Percentiles rank a stretch among this genome's conserved stretches.
Conservation (phyloP, 108 stramenopile genomes). For the Conticribra weissflogii region DNA sequence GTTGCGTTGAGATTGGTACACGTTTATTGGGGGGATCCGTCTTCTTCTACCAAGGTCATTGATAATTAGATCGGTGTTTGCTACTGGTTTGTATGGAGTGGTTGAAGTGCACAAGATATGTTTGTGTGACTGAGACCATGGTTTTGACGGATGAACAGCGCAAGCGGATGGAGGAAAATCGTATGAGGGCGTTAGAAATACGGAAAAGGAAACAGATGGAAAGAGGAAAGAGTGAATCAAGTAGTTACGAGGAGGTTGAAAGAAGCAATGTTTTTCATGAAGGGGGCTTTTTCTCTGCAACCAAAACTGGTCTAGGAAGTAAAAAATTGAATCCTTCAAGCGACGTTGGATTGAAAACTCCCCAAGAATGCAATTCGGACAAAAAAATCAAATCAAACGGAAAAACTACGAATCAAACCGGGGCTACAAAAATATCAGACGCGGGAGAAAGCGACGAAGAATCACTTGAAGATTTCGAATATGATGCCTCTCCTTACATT, state of each 20-base stretch:
- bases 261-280: background rate
- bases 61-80: slow-evolving; percentile 24
- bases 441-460: slow-evolving; percentile 34
- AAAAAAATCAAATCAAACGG: slow-evolving; percentile 3
- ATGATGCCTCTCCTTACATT: slow-evolving; percentile 65
- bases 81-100: background rate
- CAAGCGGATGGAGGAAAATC: slow-evolving; percentile 75
- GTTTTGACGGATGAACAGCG: slow-evolving; percentile 74
- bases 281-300: slow-evolving; percentile 27
- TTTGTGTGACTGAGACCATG: slow-evolving; percentile 25
- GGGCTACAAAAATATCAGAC: background rate
- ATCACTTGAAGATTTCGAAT: slow-evolving; percentile 78
- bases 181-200: slow-evolving; percentile 74
- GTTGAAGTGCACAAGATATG: background rate
- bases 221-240: slow-evolving; percentile 16
- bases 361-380: slow-evolving; percentile 1
- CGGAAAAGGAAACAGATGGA: slow-evolving; percentile 51
- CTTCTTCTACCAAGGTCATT: slow-evolving; percentile 27
- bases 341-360: slow-evolving; percentile 1
- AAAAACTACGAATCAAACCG: background rate
- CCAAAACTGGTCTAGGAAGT: background rate
- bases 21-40: slow-evolving; percentile 69
- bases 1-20: slow-evolving; percentile 71
- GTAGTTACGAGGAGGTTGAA: background rate
- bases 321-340: slow-evolving; percentile 15